Base-by-base conservation (phyloP, 768 basidiomycete species). In the Peribolospora kevripleyi region DNA sequence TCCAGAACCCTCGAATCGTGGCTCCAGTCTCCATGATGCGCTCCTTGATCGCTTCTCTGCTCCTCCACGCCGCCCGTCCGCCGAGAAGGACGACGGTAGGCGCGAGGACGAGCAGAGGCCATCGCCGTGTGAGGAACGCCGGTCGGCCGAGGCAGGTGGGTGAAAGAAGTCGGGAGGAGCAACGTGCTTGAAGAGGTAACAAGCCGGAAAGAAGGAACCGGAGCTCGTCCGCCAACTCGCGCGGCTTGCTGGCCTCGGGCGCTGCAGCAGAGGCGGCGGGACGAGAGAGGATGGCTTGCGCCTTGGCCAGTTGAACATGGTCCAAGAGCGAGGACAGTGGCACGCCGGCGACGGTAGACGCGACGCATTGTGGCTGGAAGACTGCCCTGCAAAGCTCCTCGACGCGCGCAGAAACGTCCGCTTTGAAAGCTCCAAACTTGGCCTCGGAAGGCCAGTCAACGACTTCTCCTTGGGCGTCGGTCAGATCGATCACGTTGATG, bases 101-200 rank as follows among this genome's bases (percentile, higher is more conserved):
- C 13, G 84, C 66, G 42, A 91, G 64, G 36, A 95, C 67, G 7
- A 88, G 67, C 39, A 75, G 78, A 1, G 88, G 87, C 90, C 91
- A 95, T 36, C 81, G 56, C 6, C 79, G 75, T 1, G 77, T 75
- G 11, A 84, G 64, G 4, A 74, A 70, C 2, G 77, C 76, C 0
- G 91, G 91, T 11, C 82, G 76, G 14, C 70, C 66, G 50, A 91
- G 75, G 65, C 68, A 4, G 63, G 63, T 53, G 50, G 66, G 66
- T 3, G 62, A 66, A 55, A 8, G 61, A 42, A 47, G 64, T 62
- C 56, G 67, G 68, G 9, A 57, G 52, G 25, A 25, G 25, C 25
- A 25, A 25, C 25, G 25, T 25, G 25, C 25, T 25, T 66, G 61
- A 6, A 64, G 62, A 9, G 69, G 62, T 41, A 68, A 59, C 4